Evolutionary conservation across 345 rosid genomes (phyloP).

Genomic region (Nasturtium officinale): DNA sequence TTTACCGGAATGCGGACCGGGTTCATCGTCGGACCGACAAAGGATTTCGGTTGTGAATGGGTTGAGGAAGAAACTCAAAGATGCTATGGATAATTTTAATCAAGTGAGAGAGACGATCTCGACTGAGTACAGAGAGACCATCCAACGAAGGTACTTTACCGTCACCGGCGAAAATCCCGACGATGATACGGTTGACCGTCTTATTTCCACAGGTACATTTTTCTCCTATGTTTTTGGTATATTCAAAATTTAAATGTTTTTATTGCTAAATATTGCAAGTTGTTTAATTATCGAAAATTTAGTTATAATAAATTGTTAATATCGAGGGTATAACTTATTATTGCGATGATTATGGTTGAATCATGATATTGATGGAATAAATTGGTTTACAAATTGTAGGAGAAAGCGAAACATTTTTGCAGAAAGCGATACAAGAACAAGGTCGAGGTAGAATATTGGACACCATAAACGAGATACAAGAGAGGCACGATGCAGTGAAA

Average conservation of each 20-base stretch:
- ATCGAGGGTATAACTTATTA: neutral
- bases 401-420: slow-evolving; percentile 84
- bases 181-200: slow-evolving; percentile 69
- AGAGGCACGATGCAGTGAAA: slow-evolving; percentile 87
- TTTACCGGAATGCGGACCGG: slow-evolving; percentile 80
- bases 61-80: slow-evolving; percentile 86
- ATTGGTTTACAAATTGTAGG: slow-evolving; percentile 47
- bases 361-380: neutral
- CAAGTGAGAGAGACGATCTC: slow-evolving; percentile 70
- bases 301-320: neutral
- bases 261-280: neutral
- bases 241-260: neutral
- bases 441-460: slow-evolving; percentile 79
- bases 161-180: slow-evolving; percentile 94
- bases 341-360: neutral
- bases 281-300: neutral
- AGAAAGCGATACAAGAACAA: slow-evolving; percentile 88
- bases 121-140: slow-evolving; percentile 82
- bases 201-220: slow-evolving; percentile 81
- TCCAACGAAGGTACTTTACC: slow-evolving; percentile 79
- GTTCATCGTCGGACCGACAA: slow-evolving; percentile 87
- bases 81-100: slow-evolving; percentile 73
- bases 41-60: slow-evolving; percentile 82
- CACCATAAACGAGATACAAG: slow-evolving; percentile 77
- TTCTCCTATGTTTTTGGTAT: neutral